Conservation (phyloP, 2,329 filamentous ascomycete genomes). For the Sporothrix brasiliensis region DNA sequence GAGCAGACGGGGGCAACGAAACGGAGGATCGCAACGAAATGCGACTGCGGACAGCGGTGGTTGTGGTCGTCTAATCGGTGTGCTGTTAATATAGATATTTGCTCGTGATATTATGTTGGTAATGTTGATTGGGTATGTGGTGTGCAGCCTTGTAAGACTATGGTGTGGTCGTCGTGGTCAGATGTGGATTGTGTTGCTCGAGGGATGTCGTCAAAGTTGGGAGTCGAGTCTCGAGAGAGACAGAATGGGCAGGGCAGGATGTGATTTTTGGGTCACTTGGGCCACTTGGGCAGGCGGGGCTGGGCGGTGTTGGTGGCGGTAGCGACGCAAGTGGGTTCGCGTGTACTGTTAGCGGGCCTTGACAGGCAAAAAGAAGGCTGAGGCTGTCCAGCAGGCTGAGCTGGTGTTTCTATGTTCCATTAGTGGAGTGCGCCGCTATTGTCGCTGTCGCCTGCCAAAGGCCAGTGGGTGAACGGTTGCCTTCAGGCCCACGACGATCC, state of each 20-base stretch:
- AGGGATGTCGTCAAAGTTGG: not conserved
- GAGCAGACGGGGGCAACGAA: not conserved
- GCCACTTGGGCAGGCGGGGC: constrained; percentile 2
- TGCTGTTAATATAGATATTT: not conserved
- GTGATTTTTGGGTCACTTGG: not conserved
- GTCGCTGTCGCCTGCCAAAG: not conserved
- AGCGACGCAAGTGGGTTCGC: not conserved
- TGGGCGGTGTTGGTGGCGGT: constrained; percentile 18
- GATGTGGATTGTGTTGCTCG: not conserved
- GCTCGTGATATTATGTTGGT: not conserved
- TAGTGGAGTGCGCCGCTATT: no score
- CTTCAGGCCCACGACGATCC: constrained; percentile 4
- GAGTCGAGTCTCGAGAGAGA: not conserved
- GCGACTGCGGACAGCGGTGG: not conserved
- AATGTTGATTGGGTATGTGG: not conserved
- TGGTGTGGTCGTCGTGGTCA: not conserved
- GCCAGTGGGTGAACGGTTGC: not conserved
- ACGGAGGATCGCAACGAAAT: not conserved
- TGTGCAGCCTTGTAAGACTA: not conserved
- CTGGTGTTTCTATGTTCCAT: no score
- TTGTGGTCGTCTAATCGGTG: not conserved
- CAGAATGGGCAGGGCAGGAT: not conserved
- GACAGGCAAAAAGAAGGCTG: not conserved
- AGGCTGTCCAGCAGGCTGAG: not conserved
- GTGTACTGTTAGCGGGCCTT: not conserved